These are phyloP conservation scores for Calonectria leucothoes DNA, from an alignment of 2,329 filamentous ascomycete genomes.

Conservation along the genomic window DNA sequence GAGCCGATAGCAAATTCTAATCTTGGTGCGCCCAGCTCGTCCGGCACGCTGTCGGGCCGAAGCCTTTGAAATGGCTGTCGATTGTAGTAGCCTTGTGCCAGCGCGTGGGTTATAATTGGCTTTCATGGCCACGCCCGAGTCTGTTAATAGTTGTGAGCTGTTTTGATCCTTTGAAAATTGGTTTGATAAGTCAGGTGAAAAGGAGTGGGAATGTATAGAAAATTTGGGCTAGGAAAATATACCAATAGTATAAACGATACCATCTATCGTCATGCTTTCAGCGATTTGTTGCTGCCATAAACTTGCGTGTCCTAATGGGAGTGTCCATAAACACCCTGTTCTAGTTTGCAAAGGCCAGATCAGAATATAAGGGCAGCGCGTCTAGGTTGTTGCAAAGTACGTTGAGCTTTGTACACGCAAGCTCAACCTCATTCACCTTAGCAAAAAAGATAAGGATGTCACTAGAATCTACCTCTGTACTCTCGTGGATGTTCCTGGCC, in stretches of 20 bases:
- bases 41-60: not conserved
- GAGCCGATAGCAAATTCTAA: not conserved
- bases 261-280: not conserved
- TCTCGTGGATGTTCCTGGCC: too few relatives aligned
- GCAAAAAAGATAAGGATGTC: too few relatives aligned
- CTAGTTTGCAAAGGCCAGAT: too few relatives aligned
- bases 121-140: not conserved
- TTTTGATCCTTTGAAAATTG: too few relatives aligned
- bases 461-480: too few relatives aligned
- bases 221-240: not conserved
- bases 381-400: too few relatives aligned
- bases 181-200: too few relatives aligned
- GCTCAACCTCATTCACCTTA: too few relatives aligned
- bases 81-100: not conserved
- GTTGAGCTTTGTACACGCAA: too few relatives aligned
- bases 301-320: not conserved
- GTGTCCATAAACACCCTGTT: not conserved
- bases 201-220: too few relatives aligned
- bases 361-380: too few relatives aligned
- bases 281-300: not conserved
- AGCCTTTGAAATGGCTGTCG: not conserved
- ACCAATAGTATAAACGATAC: not conserved
- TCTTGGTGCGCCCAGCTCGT: not conserved
- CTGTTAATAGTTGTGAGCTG: not conserved
- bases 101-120: not conserved